phyloP scores from a whole-genome alignment of 169 alveolate species.

The Plasmodium inui region DNA sequence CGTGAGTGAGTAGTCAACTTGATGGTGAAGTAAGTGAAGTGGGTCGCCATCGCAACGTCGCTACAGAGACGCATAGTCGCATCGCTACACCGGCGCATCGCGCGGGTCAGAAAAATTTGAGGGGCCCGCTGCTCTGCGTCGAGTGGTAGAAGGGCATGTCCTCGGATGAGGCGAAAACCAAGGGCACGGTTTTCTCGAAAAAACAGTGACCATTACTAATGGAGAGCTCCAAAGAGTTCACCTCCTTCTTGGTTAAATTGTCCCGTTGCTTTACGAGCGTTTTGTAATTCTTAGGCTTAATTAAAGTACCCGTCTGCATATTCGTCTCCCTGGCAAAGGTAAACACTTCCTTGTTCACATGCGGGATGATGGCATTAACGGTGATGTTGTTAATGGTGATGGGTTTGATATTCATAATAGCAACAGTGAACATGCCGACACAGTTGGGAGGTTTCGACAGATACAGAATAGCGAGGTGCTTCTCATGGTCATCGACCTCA shows the following conservation, averaged over 20 bases:
- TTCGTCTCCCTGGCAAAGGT: slow-evolving; percentile 3
- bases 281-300: slow-evolving; percentile 49
- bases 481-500: slow-evolving; percentile 44
- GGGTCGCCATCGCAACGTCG: not conserved
- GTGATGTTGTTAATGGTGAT: slow-evolving; percentile 49
- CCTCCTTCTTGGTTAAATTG: slow-evolving; percentile 59
- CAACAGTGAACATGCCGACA: slow-evolving; percentile 26
- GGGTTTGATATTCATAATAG: slow-evolving; percentile 56
- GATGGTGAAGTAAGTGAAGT: not conserved
- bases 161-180: slow-evolving; percentile 42
- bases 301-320: slow-evolving; percentile 47
- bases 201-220: slow-evolving; percentile 33
- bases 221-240: slow-evolving; percentile 27
- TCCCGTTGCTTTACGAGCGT: slow-evolving; percentile 71
- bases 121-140: slow-evolving; percentile 11
- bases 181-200: slow-evolving; percentile 51
- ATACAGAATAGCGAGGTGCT: slow-evolving; percentile 23
- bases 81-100: not conserved
- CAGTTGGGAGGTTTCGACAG: slow-evolving; percentile 2
- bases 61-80: too few species aligned
- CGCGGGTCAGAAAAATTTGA: slow-evolving; percentile 21
- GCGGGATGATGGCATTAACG: slow-evolving; percentile 63
- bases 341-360: slow-evolving; percentile 39
- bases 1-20: not conserved
- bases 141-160: slow-evolving; percentile 44